Evolutionary conservation across 2,329 filamentous ascomycete species (phyloP).

Genomic region (Diaporthe nobilis): DNA sequence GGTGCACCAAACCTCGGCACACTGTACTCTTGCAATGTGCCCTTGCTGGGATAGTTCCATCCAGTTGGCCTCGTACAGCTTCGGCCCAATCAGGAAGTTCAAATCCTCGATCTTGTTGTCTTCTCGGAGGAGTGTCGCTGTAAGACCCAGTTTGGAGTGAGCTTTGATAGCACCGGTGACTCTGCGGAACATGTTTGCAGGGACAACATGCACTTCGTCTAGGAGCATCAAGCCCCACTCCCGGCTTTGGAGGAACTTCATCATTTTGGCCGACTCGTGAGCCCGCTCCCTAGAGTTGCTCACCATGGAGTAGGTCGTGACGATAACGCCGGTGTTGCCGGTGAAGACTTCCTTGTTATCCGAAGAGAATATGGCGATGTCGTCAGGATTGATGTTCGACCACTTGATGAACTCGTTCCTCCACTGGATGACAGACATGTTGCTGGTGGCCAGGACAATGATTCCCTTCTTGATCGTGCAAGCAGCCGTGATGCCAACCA

Average conservation of each 20-base stretch:
- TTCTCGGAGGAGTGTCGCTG: constrained; percentile 92
- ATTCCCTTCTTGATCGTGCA: constrained; percentile 98
- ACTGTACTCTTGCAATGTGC: constrained; percentile 96
- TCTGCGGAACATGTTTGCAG: constrained; percentile 94
- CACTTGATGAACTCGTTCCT: constrained; percentile 96
- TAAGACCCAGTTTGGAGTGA: constrained; percentile 94
- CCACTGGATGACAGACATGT: constrained; percentile 99
- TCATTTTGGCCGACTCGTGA: constrained; percentile 96
- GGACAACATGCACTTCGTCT: constrained; percentile 98
- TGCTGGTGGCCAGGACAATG: constrained; percentile 95
- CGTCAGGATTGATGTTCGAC: constrained; percentile 94
- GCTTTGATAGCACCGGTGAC: constrained; percentile 95
- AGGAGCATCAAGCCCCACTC: constrained; percentile 99
- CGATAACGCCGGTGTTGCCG: constrained; percentile 93
- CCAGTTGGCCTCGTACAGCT: constrained; percentile 99
- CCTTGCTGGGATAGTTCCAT: constrained; percentile 98
- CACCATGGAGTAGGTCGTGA: constrained; percentile 99
- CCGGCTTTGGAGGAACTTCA: constrained; percentile 89
- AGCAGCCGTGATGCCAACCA: constrained; percentile 97
- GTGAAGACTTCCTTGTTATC: constrained; percentile 89
- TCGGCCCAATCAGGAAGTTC: constrained; percentile 97
- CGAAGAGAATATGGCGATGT: constrained; percentile 95
- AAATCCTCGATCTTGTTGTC: constrained; percentile 98
- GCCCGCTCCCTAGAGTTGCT: constrained; percentile 89
- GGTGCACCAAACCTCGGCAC: constrained; percentile 98